Conservation (phyloP, 78 protist genomes). For the Bodo saltans region DNA sequence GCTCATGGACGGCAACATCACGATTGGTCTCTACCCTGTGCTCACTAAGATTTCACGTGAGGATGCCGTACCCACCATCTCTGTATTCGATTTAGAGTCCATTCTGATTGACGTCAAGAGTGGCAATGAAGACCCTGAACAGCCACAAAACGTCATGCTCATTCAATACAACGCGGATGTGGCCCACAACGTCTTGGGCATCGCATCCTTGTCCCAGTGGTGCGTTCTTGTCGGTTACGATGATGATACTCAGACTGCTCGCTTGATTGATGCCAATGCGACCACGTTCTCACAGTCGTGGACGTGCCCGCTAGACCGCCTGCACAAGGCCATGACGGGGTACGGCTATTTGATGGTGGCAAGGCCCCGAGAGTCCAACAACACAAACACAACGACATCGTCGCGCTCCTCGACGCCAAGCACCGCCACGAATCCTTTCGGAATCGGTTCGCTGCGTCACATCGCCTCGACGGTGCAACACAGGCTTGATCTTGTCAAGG, state of each 20-base stretch:
- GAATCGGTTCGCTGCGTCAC: too few species aligned
- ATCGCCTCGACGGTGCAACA: too few species aligned
- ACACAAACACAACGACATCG: too few species aligned
- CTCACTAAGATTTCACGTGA: background rate
- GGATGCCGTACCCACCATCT: background rate
- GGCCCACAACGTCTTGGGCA: conserved; percentile 1
- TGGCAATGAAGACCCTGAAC: background rate
- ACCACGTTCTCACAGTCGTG: background rate
- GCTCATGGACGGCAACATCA: background rate
- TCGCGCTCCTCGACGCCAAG: too few species aligned
- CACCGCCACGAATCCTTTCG: too few species aligned
- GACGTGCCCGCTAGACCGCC: background rate
- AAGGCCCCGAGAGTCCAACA: too few species aligned
- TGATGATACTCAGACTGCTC: background rate
- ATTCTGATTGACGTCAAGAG: background rate
- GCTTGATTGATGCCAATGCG: background rate
- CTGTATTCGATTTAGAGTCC: background rate
- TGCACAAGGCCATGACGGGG: conserved; percentile 19
- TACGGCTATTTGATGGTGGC: background rate
- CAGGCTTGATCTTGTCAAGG: too few species aligned
- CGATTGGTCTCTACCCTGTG: background rate
- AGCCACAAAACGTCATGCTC: background rate
- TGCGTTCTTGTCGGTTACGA: conserved; percentile 10
- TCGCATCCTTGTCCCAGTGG: background rate
- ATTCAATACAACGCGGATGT: background rate